phyloP scores from a whole-genome alignment of 176 grass and related monocot species.

The Cenchrus purpureus region DNA sequence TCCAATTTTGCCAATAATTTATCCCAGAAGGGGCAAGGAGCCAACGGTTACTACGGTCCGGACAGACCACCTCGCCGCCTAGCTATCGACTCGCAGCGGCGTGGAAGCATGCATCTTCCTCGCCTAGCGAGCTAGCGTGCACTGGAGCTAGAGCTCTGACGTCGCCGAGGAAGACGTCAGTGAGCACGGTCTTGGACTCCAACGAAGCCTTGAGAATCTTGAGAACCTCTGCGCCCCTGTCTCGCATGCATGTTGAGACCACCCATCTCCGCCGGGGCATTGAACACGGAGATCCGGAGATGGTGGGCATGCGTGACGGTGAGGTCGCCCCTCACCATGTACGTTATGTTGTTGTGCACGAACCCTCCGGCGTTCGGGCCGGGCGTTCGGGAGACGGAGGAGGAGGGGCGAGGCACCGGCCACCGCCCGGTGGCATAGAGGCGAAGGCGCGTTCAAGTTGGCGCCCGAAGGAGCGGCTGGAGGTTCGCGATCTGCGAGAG shows the following conservation, averaged over 20 bases:
- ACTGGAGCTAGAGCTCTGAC: no score
- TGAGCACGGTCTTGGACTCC: no score
- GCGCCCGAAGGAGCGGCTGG: neutral
- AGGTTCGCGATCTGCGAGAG: conserved; percentile 20
- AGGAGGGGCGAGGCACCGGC: neutral
- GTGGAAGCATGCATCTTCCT: no score
- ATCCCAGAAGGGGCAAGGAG: no score
- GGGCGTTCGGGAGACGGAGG: no score
- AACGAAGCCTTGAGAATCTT: conserved; percentile 36
- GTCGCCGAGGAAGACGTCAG: no score
- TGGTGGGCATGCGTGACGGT: conserved; percentile 35
- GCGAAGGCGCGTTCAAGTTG: neutral
- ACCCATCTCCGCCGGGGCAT: conserved; percentile 2
- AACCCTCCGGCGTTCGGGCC: neutral
- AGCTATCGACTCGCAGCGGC: no score
- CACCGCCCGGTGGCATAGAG: no score
- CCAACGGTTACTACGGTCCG: no score
- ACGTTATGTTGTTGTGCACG: conserved; percentile 41
- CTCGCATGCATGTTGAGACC: conserved; percentile 19
- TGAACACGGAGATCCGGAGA: conserved; percentile 49
- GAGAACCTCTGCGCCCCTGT: conserved; percentile 24
- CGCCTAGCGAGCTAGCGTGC: no score
- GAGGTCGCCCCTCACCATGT: conserved; percentile 42
- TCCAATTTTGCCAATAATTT: no score
- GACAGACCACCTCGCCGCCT: no score